phyloP scores from a whole-genome alignment of 345 rosid genomes.

The Iberis pinnata region DNA sequence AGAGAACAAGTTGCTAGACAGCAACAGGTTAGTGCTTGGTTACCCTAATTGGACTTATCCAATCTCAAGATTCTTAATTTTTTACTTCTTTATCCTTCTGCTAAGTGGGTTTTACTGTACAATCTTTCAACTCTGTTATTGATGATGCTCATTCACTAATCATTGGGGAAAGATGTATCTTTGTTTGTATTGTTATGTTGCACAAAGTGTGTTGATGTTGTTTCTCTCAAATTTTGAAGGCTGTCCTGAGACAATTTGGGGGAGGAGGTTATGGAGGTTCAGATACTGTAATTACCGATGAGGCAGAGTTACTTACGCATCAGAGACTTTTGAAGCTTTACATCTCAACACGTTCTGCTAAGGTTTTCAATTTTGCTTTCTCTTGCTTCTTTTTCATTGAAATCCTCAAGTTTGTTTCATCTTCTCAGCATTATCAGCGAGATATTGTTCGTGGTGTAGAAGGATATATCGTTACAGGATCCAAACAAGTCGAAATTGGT shows the following conservation, averaged over 20 bases:
- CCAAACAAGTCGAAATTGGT: slow-evolving; percentile 94
- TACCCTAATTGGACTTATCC: not conserved
- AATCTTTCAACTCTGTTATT: not conserved
- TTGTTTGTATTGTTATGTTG: not conserved
- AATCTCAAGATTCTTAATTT: not conserved
- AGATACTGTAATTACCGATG: slow-evolving; percentile 60
- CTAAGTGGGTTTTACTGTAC: not conserved
- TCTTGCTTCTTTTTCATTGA: slow-evolving; percentile 4
- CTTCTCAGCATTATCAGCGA: slow-evolving; percentile 78
- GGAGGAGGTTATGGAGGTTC: slow-evolving; percentile 82
- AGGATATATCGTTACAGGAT: slow-evolving; percentile 76
- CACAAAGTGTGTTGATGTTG: slow-evolving; percentile 5
- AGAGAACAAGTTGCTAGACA: slow-evolving; percentile 89
- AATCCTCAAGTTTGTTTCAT: slow-evolving; percentile 2
- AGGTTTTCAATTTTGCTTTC: slow-evolving; percentile 51
- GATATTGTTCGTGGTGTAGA: slow-evolving; percentile 91
- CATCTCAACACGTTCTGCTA: slow-evolving; percentile 80
- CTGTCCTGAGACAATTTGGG: slow-evolving; percentile 89
- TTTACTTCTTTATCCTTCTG: not conserved
- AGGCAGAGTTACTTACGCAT: slow-evolving; percentile 67
- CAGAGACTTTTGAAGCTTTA: slow-evolving; percentile 88
- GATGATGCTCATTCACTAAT: not conserved
- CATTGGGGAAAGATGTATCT: not conserved
- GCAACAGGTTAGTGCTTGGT: slow-evolving; percentile 61
- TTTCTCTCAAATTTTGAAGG: slow-evolving; percentile 39